Conservation (phyloP, 768 basidiomycete species). For the Kwoniella mangroviensis region DNA sequence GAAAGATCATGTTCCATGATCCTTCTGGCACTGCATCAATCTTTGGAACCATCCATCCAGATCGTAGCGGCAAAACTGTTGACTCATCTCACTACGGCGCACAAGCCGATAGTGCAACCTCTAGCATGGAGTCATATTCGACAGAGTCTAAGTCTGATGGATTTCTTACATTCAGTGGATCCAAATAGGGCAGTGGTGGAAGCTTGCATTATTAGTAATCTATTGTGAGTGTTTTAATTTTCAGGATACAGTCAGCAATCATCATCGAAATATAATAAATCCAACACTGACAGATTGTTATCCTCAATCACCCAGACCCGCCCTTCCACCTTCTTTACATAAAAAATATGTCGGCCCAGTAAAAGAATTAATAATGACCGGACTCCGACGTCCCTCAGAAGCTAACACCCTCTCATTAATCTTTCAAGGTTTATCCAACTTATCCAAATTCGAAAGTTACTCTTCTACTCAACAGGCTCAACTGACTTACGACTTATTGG, state of each 20-base stretch:
- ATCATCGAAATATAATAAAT: neutral
- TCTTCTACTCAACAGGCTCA: slow-evolving; percentile 33
- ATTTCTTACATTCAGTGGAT: slow-evolving; percentile 44
- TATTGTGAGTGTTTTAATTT: slow-evolving; percentile 30
- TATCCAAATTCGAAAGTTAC: slow-evolving; percentile 46
- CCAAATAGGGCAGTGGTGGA: slow-evolving; percentile 46
- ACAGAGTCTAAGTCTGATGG: slow-evolving; percentile 46
- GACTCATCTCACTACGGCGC: slow-evolving; percentile 46
- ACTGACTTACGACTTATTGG: slow-evolving; percentile 42
- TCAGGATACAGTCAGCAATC: neutral
- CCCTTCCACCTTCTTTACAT: slow-evolving; percentile 41
- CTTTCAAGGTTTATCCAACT: slow-evolving; percentile 49
- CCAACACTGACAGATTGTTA: too few relatives aligned
- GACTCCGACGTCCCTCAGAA: slow-evolving; percentile 33
- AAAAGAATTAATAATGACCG: slow-evolving; percentile 46
- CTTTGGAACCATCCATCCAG: slow-evolving; percentile 46
- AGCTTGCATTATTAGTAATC: slow-evolving; percentile 52
- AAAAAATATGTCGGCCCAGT: slow-evolving; percentile 50
- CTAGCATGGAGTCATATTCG: slow-evolving; percentile 51
- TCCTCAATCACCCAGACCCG: slow-evolving; percentile 30
- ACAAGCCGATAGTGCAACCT: slow-evolving; percentile 50
- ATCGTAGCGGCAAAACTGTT: slow-evolving; percentile 52
- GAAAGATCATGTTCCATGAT: slow-evolving; percentile 49
- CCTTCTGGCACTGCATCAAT: slow-evolving; percentile 48
- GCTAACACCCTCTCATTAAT: slow-evolving; percentile 39